phyloP scores from a whole-genome alignment of 2,329 filamentous ascomycete genomes.

The Rhynchosporium agropyri region DNA sequence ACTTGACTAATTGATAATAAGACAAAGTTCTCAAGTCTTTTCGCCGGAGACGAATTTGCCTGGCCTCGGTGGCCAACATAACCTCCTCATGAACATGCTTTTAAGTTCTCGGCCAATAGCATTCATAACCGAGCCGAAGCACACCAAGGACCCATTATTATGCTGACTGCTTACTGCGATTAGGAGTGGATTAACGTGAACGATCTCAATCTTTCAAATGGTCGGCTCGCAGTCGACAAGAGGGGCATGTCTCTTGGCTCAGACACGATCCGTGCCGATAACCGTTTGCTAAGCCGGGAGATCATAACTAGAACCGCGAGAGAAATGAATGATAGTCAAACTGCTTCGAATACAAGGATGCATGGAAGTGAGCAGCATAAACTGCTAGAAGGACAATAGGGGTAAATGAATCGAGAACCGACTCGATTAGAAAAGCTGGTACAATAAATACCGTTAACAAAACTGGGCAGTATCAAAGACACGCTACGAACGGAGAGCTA shows the following conservation, averaged over 20 bases:
- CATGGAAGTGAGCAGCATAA: not conserved
- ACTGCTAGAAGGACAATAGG: no score
- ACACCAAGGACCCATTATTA: not conserved
- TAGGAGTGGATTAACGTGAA: not conserved
- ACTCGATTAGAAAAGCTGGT: no score
- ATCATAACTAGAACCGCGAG: not conserved
- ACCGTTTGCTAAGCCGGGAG: conserved; percentile 8
- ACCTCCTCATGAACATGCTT: no score
- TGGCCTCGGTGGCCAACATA: no score
- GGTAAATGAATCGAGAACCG: no score
- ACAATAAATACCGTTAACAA: no score
- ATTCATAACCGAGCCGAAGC: no score
- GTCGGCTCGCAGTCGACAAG: conserved; percentile 1
- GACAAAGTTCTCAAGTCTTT: no score
- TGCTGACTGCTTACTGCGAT: not conserved
- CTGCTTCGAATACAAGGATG: not conserved
- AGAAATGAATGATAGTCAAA: not conserved
- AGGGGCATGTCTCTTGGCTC: not conserved
- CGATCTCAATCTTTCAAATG: not conserved
- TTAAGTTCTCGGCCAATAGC: no score
- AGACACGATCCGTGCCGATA: conserved; percentile 11
- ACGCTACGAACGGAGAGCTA: not conserved
- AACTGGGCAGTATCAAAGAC: not conserved
- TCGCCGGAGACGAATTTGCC: no score
- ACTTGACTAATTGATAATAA: no score